Evolutionary conservation across 306 rosid genomes (phyloP).

Genomic region (Sphenostylis stenocarpa): DNA sequence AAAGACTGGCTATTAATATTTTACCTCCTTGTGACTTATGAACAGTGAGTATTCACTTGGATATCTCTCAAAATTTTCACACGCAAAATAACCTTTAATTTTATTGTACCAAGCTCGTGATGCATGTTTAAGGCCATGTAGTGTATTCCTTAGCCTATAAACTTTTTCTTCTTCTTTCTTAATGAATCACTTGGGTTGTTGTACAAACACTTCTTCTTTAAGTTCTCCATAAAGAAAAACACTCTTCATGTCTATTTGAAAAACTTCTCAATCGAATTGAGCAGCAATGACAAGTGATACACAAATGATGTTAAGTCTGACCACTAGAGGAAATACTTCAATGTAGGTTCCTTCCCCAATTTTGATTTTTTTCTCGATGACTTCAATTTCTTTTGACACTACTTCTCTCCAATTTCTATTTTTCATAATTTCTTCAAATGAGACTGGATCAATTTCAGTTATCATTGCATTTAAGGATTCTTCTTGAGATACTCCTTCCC

Average conservation of each 20-base stretch:
- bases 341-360: neutral
- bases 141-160: too few relatives aligned
- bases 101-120: too few relatives aligned
- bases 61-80: too few relatives aligned
- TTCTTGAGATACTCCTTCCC: neutral
- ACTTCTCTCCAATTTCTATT: neutral
- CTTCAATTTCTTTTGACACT: neutral
- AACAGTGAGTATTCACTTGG: neutral
- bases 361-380: neutral
- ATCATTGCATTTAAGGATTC: neutral
- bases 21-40: neutral
- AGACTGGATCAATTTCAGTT: too few relatives aligned
- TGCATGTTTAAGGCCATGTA: too few relatives aligned
- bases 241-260: neutral
- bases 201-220: neutral
- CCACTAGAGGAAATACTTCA: neutral
- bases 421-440: too few relatives aligned
- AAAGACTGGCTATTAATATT: neutral
- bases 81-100: too few relatives aligned
- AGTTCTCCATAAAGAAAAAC: too few relatives aligned
- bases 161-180: neutral
- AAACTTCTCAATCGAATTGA: neutral
- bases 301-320: neutral
- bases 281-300: neutral
- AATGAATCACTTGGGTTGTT: neutral